Evolutionary conservation across 176 grass and related monocot species (phyloP), one percentile per base, ranked within the genome.

Genomic region (Eleusine coracana): DNA sequence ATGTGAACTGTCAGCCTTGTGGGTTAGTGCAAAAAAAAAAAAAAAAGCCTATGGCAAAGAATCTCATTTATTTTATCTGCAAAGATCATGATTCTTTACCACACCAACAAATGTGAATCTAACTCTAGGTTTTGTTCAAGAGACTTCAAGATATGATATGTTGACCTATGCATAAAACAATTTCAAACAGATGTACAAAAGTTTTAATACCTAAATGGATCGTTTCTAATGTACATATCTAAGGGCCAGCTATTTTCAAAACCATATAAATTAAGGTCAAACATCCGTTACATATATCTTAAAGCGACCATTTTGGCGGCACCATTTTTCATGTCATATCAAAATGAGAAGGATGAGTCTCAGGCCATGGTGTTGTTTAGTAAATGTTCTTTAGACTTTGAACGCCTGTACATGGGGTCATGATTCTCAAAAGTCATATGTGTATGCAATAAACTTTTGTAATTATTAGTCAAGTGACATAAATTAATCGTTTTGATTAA

Each of bases 401-500:
- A 23, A 48, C 40, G 18, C 76, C 89, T 83, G 86, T 84, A 86
- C 48, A 81, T 68, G 68, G 73, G 80, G 21, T 37, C 51, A 65
- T 83, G 70, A 76, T 68, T 55, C 45, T 71, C 74, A 66, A 88
- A 75, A 80, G 72, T n/a, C 80, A 44, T 17, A 71, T 51, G 72
- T 75, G 70, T 25, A 77, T 73, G 62, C 54, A 77, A 46, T 58
- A 83, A 83, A 74, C 77, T 76, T 75, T 52, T 78, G 25, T 76
- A 77, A 90, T 78, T 81, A 87, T 80, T 87, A 64, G 46, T 87
- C 84, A 76, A 90, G 78, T 78, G 66, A 87, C 73, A 82, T 84
- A 71, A 84, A 62, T 34, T 81, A 62, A 20, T 58, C 29, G 16
- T 16, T 70, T 52, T 36, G 63, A 71, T 92, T 84, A 71, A 83